Percentiles rank a stretch among this genome's conserved stretches.
These are phyloP conservation scores for Pelargonium fulgidum DNA, from an alignment of 441 rosid species.

Conservation along the genomic window DNA sequence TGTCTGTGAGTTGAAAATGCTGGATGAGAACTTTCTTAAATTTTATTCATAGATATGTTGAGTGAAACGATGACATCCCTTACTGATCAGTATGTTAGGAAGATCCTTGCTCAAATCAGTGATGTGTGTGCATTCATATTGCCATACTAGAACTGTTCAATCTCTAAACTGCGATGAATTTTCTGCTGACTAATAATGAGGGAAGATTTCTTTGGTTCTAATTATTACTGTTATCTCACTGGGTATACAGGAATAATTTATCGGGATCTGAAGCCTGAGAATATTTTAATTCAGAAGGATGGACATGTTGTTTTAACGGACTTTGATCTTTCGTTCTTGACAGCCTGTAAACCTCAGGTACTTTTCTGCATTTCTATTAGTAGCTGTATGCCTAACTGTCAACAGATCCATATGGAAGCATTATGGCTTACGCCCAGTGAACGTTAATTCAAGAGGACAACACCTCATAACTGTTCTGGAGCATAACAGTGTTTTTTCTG, in stretches of 20 bases:
- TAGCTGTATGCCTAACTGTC: conserved; percentile 6
- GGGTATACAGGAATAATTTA: conserved; percentile 65
- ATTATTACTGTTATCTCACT: neutral
- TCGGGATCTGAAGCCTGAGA: conserved; percentile 94
- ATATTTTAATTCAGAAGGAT: conserved; percentile 74
- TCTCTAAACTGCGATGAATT: neutral
- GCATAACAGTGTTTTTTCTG: neutral
- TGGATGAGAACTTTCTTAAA: neutral
- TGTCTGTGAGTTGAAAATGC: neutral
- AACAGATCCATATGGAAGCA: conserved; percentile 1
- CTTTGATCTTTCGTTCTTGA: conserved; percentile 86
- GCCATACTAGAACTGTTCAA: neutral
- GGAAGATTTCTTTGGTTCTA: conserved; percentile 6
- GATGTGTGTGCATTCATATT: neutral
- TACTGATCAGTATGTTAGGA: neutral
- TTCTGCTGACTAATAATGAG: neutral
- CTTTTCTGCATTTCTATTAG: conserved; percentile 13
- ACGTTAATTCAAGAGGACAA: neutral
- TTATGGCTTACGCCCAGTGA: neutral
- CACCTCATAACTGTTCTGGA: conserved; percentile 2
- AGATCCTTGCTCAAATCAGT: neutral
- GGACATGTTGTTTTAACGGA: conserved; percentile 81
- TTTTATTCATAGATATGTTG: neutral
- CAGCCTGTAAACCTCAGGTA: conserved; percentile 76
- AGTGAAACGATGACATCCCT: neutral